phyloP scores from a whole-genome alignment of 2,329 filamentous ascomycete species.

The Pyrenophora tritici-repentis region DNA sequence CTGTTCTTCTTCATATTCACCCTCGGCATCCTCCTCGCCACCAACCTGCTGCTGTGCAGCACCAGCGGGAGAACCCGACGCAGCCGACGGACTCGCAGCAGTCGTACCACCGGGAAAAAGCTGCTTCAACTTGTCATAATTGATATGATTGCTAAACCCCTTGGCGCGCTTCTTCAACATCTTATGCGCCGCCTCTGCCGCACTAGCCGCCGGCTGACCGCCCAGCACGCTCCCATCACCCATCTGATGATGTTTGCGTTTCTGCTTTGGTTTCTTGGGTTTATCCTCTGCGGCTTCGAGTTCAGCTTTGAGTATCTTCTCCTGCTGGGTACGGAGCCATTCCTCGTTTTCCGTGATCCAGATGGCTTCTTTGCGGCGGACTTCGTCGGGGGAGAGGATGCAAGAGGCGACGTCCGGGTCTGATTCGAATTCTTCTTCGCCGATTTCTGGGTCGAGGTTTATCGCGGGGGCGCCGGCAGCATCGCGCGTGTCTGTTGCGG shows the following conservation, averaged over 20 bases:
- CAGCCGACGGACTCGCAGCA: conserved; percentile 9
- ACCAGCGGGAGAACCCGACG: conserved; percentile 10
- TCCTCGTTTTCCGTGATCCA: conserved; percentile 97
- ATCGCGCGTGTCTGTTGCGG: conserved; percentile 32
- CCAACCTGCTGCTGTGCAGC: conserved; percentile 14
- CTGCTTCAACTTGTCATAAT: conserved; percentile 53
- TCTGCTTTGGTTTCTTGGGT: conserved; percentile 55
- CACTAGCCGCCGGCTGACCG: conserved; percentile 49
- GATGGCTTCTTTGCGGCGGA: conserved; percentile 82
- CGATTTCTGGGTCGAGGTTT: conserved; percentile 61
- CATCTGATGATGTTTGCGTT: conserved; percentile 46
- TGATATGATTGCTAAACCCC: conserved; percentile 51
- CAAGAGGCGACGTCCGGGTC: conserved; percentile 87
- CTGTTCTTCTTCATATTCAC: conserved; percentile 44
- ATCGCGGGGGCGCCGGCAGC: conserved; percentile 14
- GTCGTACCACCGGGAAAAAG: conserved; percentile 45
- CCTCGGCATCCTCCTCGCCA: conserved; percentile 22
- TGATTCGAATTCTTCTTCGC: conserved; percentile 82
- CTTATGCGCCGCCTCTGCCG: conserved; percentile 52
- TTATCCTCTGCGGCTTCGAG: conserved; percentile 59
- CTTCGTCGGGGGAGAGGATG: conserved; percentile 73
- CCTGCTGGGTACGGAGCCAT: conserved; percentile 85
- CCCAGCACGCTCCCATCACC: conserved; percentile 51
- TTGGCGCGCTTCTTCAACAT: conserved; percentile 54
- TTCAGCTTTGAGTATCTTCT: conserved; percentile 77